Evolutionary conservation across 345 rosid genomes (phyloP), one percentile per base, ranked within the genome.

Genomic region (Hibiscus tridactylites): DNA sequence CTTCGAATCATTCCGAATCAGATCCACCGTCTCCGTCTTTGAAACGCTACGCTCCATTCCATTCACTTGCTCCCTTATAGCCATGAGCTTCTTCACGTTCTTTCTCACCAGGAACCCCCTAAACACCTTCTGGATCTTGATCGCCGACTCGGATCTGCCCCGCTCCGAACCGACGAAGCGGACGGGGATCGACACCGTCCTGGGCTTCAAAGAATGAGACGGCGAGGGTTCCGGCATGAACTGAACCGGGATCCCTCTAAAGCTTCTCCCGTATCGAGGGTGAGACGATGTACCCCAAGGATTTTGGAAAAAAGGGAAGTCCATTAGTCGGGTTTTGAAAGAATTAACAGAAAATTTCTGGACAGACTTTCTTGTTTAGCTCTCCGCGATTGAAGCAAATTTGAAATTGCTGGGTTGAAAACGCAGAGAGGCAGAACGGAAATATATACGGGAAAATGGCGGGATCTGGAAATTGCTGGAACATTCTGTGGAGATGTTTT

Each of bases 71-170:
- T 35, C 74, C 74, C 74, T 76, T 12, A 85, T 72, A 9, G 67
- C 79, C 46, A 52, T 39, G 37, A 90, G 78, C 83, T 68, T 88
- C 78, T 77, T 79, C 78, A 90, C 46, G 71, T 68, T 75, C 60
- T 85, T 85, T 72, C 95, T 83, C 76, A 88, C 96, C 26, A 83
- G 33, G 59, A 78, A 86, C 2, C 90, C 96, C 19, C 90, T 73
- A 17, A 84, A 72, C 28, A 74, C 82, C 78, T 81, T 84, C 85
- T 89, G 90, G 65, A 89, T 86, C 86, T 70, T 83, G 72, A 75
- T 47, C 5, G 53, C 53, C 53, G 53, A 47, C 3, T 47, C 53
- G 53, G n/a, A 47, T 47, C 53, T 47, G 35, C 65, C 63, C 69
- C 29, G 75, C 61, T 78, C 88, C 69, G 82, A 74, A 0, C 71